A percentile compares a stretch with the other conserved stretches of the same genome.
phyloP scores from a whole-genome alignment of 345 rosid genomes.

The Eucalyptus caleyi region DNA sequence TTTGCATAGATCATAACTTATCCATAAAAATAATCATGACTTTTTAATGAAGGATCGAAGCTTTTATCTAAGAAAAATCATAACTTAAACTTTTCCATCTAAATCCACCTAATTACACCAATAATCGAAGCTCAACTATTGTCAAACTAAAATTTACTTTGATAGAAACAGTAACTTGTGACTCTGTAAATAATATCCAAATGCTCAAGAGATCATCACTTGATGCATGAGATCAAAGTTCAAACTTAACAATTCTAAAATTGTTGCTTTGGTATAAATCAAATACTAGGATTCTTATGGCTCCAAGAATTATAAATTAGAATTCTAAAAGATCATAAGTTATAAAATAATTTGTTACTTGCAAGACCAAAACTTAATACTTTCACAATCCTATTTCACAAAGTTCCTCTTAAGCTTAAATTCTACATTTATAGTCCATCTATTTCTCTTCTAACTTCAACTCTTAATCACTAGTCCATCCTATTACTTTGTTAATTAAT shows the following conservation, averaged over 20 bases:
- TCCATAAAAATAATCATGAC: not conserved
- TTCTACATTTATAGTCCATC: not conserved
- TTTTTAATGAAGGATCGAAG: not conserved
- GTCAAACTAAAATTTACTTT: not conserved
- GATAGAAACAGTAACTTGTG: not conserved
- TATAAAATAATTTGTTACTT: no score
- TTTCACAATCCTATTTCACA: not conserved
- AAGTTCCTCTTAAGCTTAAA: not conserved
- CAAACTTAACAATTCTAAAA: not conserved
- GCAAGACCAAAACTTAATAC: no score
- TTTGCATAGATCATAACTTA: not conserved
- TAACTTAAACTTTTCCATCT: not conserved
- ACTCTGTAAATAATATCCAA: not conserved
- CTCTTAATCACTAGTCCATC: not conserved
- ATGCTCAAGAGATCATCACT: not conserved
- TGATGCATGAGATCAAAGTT: not conserved
- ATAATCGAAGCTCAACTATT: not conserved
- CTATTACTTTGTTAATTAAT: no score
- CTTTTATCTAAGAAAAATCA: not conserved
- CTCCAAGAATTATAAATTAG: not conserved
- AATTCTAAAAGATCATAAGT: no score
- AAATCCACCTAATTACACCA: not conserved
- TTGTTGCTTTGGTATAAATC: no score
- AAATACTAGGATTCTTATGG: not conserved
- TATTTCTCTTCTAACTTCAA: not conserved